Evolutionary conservation across 2,329 filamentous ascomycete species (phyloP).

Genomic region (Beauveria pseudobassiana): DNA sequence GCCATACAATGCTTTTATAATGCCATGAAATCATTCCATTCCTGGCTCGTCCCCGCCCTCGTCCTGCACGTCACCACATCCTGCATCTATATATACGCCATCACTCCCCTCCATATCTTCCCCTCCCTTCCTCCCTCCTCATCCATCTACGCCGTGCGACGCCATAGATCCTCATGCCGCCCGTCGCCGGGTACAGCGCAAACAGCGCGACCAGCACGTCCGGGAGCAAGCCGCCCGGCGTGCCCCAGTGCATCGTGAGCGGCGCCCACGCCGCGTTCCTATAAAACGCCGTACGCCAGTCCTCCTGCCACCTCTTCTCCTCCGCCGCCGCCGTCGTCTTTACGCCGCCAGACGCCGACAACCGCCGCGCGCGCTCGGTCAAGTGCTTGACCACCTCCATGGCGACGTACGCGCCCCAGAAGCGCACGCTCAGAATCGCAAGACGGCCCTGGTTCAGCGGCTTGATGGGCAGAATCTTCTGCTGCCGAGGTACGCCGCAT

Average conservation of each 20-base stretch:
- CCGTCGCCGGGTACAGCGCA: slow-evolving; percentile 36
- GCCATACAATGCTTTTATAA: neutral
- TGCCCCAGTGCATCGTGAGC: slow-evolving; percentile 76
- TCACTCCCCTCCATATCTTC: neutral
- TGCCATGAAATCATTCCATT: neutral
- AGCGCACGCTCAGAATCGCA: slow-evolving; percentile 66
- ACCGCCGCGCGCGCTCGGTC: slow-evolving; percentile 35
- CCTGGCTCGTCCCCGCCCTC: neutral
- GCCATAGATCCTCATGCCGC: slow-evolving; percentile 41
- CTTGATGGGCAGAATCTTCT: slow-evolving; percentile 58
- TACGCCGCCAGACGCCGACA: slow-evolving; percentile 19
- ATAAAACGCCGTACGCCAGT: slow-evolving; percentile 60
- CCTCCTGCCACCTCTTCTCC: slow-evolving; percentile 35
- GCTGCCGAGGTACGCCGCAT: slow-evolving; percentile 66
- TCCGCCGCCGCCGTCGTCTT: slow-evolving; percentile 16
- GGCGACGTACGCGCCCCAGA: slow-evolving; percentile 72
- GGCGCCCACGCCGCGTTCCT: slow-evolving; percentile 73
- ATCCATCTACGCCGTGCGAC: slow-evolving; percentile 22
- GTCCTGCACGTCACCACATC: neutral
- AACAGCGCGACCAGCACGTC: slow-evolving; percentile 35
- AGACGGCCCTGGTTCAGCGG: slow-evolving; percentile 51
- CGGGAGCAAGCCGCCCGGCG: slow-evolving; percentile 50
- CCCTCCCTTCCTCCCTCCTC: neutral
- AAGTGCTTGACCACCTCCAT: slow-evolving; percentile 65
- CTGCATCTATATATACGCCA: neutral